Conservation (phyloP, 2,329 filamentous ascomycete genomes). For the Graphiopsis chlorocephala region DNA sequence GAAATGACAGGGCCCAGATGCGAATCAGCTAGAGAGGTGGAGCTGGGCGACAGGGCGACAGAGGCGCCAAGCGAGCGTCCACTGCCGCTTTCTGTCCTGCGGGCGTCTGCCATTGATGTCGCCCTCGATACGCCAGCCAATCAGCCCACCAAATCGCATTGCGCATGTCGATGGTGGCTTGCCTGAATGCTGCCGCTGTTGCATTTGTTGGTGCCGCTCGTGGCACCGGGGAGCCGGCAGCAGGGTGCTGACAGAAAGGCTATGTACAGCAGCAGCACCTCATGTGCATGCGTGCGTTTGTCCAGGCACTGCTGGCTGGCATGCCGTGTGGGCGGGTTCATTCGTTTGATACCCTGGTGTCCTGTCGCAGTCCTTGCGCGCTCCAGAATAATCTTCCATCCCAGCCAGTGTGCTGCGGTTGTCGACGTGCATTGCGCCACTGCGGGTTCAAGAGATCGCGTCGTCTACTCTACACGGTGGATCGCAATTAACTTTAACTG, state of each 20-base stretch:
- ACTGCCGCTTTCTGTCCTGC: not conserved
- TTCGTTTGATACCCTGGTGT: not conserved
- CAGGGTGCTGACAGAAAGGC: slow-evolving; percentile 1
- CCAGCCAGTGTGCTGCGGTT: not conserved
- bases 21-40: slow-evolving; percentile 9
- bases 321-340: not conserved
- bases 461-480: not conserved
- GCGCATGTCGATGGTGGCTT: not conserved
- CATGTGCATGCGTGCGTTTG: slow-evolving; percentile 2
- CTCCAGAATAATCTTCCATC: not conserved
- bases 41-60: not conserved
- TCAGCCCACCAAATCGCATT: not conserved
- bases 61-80: slow-evolving; percentile 1
- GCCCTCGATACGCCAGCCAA: not conserved
- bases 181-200: slow-evolving; percentile 1
- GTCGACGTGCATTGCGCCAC: not conserved
- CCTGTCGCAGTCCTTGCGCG: not conserved
- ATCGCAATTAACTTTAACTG: not conserved
- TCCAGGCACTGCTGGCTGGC: not conserved
- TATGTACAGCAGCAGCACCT: not conserved
- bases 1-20: slow-evolving; percentile 4
- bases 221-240: slow-evolving; percentile 14
- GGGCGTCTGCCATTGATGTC: not conserved
- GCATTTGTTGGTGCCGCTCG: slow-evolving; percentile 10
- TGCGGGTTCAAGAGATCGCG: not conserved